Evolutionary conservation across 202 grass and related monocot species (phyloP), one percentile per base, ranked within the genome.

Genomic region (Carex arenaria): DNA sequence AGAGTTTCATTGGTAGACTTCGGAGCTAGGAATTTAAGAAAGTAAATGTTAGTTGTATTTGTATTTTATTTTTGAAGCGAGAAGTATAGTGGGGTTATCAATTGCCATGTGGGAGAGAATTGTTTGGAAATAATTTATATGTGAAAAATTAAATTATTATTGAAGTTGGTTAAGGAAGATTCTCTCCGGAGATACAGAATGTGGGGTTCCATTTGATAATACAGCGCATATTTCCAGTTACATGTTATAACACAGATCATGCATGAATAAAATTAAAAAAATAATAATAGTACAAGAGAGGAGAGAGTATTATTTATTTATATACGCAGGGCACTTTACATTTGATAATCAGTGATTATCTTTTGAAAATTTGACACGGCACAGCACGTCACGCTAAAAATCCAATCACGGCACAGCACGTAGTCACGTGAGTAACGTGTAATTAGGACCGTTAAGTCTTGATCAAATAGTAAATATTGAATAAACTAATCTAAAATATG

Each of bases 31-130:
- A 64, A 67, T 62, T 82, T 23, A 62, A 67, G 23, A 75, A 77
- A 75, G 67, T 42, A 64, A 75, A 49, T 64, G 85, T 56, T 78
- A 79, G 43, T 65, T 76, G 51, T 87, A 82, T 83, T 65, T 66
- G 51, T 87, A 82, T 87, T 82, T 76, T 83, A 87, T 76, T 79
- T 71, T 71, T 56, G 7, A 57, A 77, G 53, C 43, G 56, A 83
- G 78, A 63, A 26, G 26, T 26, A 26, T 26, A 77, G 79, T 76
- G 67, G 67, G 68, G 79, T 28, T 82, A 64, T 31, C 61, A 67
- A 64, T 76, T 72, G 79, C n/a, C 85, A 83, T 73, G 69, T 76
- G 80, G 66, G 55, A 45, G 51, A 67, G 67, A 65, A 20, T 82
- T 76, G 72, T 42, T 31, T 23, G 36, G 30, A 59, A 52, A 60